A percentile compares a stretch with the other conserved stretches of the same genome.
Conservation (phyloP, 805 yeast genomes). For the Saccharomyces jurei region DNA sequence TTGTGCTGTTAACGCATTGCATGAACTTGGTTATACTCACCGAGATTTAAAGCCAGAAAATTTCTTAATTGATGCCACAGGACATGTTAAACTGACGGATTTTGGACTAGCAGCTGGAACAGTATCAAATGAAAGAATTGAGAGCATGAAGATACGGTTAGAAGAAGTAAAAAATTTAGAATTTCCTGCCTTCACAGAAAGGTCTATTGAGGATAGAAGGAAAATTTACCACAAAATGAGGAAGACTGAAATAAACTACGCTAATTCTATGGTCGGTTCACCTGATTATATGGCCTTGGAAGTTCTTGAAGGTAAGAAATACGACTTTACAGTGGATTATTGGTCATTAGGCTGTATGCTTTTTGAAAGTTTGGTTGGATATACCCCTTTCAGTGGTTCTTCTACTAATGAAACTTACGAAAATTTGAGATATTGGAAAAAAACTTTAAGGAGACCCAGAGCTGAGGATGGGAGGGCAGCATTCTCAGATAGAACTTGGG, state of each 20-base stretch:
- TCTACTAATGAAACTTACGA: conserved; percentile 91
- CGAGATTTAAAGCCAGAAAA: conserved; percentile 95
- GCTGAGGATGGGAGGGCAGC: conserved; percentile 86
- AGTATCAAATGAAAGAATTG: conserved; percentile 85
- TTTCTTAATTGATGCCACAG: conserved; percentile 79
- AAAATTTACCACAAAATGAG: conserved; percentile 69
- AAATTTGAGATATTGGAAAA: conserved; percentile 88
- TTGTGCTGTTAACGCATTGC: conserved; percentile 85
- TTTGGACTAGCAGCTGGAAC: conserved; percentile 97
- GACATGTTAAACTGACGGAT: conserved; percentile 90
- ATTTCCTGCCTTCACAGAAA: conserved; percentile 52
- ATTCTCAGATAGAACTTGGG: conserved; percentile 96
- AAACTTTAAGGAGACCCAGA: conserved; percentile 80
- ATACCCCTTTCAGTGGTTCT: conserved; percentile 94
- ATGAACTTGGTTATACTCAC: conserved; percentile 91
- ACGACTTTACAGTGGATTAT: conserved; percentile 96
- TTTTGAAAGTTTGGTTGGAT: conserved; percentile 92
- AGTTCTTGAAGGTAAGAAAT: conserved; percentile 86
- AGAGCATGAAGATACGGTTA: conserved; percentile 70
- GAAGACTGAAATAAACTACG: conserved; percentile 69
- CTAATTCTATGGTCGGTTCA: conserved; percentile 93
- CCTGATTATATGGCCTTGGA: conserved; percentile 99
- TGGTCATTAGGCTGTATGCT: conserved; percentile 98
- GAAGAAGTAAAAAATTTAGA: conserved; percentile 71
- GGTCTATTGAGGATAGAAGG: conserved; percentile 82